phyloP scores from a whole-genome alignment of 495 filamentous ascomycete genomes.

The Podospora appendiculata region DNA sequence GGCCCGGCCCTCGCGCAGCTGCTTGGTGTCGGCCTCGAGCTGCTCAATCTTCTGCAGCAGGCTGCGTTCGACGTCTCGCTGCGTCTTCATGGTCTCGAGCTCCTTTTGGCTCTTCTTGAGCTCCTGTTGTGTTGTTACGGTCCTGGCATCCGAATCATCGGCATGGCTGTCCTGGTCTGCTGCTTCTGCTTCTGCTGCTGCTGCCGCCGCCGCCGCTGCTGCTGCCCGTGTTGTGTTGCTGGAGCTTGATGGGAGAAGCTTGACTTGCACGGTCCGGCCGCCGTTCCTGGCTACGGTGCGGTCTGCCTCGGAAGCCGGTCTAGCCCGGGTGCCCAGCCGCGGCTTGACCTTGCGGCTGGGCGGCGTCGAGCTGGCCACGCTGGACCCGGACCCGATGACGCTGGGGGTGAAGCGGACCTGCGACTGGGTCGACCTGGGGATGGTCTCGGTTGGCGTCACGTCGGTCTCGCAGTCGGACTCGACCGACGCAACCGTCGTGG shows the following conservation, averaged over 20 bases:
- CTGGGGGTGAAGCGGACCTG: conserved; percentile 27
- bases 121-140: conserved; percentile 1
- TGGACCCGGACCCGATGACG: conserved; percentile 19
- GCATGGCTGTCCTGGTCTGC: no score
- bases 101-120: conserved; percentile 11
- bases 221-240: conserved; percentile 3
- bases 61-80: conserved; percentile 16
- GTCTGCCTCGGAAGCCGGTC: conserved; percentile 19
- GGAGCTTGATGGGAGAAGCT: conserved; percentile 14
- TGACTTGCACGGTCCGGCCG: conserved; percentile 25
- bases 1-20: conserved; percentile 25
- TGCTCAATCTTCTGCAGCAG: conserved; percentile 32
- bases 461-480: conserved; percentile 22
- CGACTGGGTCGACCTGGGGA: conserved; percentile 19
- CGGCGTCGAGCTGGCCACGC: conserved; percentile 20
- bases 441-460: conserved; percentile 23
- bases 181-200: no score
- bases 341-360: conserved; percentile 21
- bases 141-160: no score
- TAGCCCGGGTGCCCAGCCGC: conserved; percentile 19
- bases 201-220: not conserved
- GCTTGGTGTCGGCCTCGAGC: conserved; percentile 31
- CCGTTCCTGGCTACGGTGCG: conserved; percentile 15
- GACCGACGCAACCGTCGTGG: conserved; percentile 26
- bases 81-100: not conserved